These are phyloP conservation scores for Hypsizygus marmoreus DNA, from an alignment of 768 basidiomycete genomes.

Conservation along the genomic window DNA sequence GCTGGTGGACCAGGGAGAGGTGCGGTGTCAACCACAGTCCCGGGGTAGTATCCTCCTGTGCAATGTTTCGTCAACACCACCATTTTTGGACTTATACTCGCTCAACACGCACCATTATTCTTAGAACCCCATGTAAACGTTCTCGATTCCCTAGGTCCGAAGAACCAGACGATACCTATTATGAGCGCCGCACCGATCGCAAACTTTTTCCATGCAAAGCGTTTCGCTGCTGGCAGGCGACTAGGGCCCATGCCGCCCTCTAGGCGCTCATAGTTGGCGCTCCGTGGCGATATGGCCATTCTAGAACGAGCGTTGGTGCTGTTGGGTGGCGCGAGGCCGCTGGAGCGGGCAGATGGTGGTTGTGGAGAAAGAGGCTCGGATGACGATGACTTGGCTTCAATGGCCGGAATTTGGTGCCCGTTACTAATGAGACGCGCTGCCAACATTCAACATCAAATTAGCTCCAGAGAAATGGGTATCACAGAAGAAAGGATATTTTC, in stretches of 20 bases:
- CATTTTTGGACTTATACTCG: slow-evolving; percentile 2
- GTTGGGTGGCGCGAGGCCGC: not conserved
- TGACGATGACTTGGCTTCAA: not conserved
- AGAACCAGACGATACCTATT: slow-evolving; percentile 65
- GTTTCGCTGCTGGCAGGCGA: slow-evolving; percentile 26
- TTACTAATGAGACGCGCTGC: not conserved
- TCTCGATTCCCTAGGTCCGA: slow-evolving; percentile 49
- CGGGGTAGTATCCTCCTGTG: not conserved
- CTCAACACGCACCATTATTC: not conserved
- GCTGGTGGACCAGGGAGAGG: slow-evolving; percentile 1
- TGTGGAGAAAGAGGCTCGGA: not conserved
- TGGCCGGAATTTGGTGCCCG: slow-evolving; percentile 3
- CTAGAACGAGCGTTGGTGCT: not conserved
- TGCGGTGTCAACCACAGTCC: not conserved
- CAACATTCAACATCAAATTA: slow-evolving; percentile 13
- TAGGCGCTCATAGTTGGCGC: slow-evolving; percentile 57
- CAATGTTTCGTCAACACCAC: not conserved
- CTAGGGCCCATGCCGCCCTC: slow-evolving; percentile 61
- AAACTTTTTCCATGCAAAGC: slow-evolving; percentile 67
- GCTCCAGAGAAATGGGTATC: too few species aligned
- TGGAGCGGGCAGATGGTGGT: not conserved
- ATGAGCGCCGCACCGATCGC: slow-evolving; percentile 58
- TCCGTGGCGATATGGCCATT: slow-evolving; percentile 36
- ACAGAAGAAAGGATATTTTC: too few species aligned
- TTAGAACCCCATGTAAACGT: slow-evolving; percentile 17